A percentile compares a stretch with the other conserved stretches of the same genome.
Conservation (phyloP, 2,329 filamentous ascomycete genomes). For the Cordyceps militaris region DNA sequence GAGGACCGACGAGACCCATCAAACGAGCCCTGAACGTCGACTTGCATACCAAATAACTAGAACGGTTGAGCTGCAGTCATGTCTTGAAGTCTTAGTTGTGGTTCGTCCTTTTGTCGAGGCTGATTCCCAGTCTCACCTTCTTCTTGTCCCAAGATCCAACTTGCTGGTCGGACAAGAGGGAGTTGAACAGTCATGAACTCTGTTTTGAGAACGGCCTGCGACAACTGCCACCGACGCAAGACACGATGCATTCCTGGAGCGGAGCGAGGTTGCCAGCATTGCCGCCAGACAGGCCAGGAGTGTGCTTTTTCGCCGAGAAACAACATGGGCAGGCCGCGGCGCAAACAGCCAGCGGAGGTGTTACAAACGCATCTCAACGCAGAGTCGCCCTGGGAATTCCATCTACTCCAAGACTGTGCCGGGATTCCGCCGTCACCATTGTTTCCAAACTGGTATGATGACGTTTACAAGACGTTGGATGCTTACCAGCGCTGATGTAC, state of each 20-base stretch:
- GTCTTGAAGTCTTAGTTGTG: too few species aligned
- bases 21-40: not conserved
- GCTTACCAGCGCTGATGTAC: not conserved
- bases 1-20: not conserved
- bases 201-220: not conserved
- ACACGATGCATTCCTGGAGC: not conserved
- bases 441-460: not conserved
- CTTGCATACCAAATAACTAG: too few species aligned
- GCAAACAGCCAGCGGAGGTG: not conserved
- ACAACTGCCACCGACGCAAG: constrained; percentile 1
- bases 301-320: not conserved
- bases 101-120: not conserved
- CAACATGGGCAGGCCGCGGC: not conserved
- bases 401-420: not conserved
- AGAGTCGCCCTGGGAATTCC: not conserved
- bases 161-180: not conserved
- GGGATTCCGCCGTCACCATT: not conserved
- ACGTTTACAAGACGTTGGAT: not conserved
- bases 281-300: not conserved
- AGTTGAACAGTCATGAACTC: not conserved
- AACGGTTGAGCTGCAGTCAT: too few species aligned
- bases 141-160: not conserved
- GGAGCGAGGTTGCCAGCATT: not conserved
- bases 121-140: not conserved
- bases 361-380: not conserved